Evolutionary conservation across 768 basidiomycete genomes (phyloP), one percentile per base, ranked within the genome.

Genomic region (Calocera viscosa): DNA sequence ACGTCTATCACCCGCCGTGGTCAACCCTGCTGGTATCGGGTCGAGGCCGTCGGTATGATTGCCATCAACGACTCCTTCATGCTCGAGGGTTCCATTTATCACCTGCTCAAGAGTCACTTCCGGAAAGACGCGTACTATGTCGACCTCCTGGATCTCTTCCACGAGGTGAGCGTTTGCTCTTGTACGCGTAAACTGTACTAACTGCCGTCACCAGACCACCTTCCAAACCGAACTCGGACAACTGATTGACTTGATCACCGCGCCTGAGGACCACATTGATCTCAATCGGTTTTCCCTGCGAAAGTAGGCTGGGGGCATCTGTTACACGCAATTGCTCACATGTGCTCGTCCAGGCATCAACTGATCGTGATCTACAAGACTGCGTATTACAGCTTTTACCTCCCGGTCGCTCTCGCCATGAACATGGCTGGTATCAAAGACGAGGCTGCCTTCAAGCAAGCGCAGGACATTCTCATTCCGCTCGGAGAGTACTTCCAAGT

Each of bases 401-500:
- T 99, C 70, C 93, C 96, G 60, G 92, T 98, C 70, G 96, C 95
- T 16, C 86, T 94, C 69, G 93, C 93, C 12, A 87, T 98, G 86
- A 84, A 87, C 75, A 80, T 94, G 76, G 82, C 71, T 30, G 79
- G 80, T 64, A 82, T 91, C 65, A 84, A 88, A 14, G 78, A 79
- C 49, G 74, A 77, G 12, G 79, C 81, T 63, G 84, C 88, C 2
- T 95, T 90, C 80, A 82, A 86, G 47, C 75, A 85, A 70, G 89
- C 94, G 0, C 79, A 84, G 39, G 82, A 84, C 49, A 94, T 99
- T 75, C 84, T 98, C 43, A 78, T 98, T 66, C 91, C 91, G 2
- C 82, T 98, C 67, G 95, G 95, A 63, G 94, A 96, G 77, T 99
- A 98, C 79, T 98, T 98, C 86, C 95, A 99, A 78, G 83, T 95